These are phyloP conservation scores for Stramenopiles sp. DNA, from an alignment of 352 stramenopile species.

Conservation along the genomic window DNA sequence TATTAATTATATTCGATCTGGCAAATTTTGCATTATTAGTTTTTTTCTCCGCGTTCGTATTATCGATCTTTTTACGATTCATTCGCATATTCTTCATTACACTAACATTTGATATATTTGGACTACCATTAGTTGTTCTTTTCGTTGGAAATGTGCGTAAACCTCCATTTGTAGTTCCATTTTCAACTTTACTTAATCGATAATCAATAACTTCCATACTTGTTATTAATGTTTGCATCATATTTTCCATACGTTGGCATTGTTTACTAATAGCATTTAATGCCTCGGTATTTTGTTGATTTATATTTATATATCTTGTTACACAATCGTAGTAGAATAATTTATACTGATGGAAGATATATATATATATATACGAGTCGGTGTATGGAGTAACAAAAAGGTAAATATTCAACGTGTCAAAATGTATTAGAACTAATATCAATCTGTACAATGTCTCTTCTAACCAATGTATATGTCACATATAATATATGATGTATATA, in stretches of 20 bases:
- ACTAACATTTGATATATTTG: background rate
- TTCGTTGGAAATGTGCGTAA: background rate
- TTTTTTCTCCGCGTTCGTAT: background rate
- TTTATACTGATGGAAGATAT: no score
- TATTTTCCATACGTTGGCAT: background rate
- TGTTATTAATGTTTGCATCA: background rate
- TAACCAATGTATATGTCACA: no score
- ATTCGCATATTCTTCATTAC: background rate
- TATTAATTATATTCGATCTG: background rate
- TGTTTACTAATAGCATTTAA: background rate
- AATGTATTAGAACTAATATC: no score
- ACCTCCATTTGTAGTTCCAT: background rate
- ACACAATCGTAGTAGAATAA: no score
- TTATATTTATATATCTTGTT: no score
- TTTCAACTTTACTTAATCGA: background rate
- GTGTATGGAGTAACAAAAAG: no score
- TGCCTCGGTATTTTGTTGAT: no score
- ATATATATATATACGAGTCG: no score
- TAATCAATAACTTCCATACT: background rate
- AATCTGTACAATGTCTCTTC: no score
- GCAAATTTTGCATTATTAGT: background rate
- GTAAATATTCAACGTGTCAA: no score
- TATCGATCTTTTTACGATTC: no score
- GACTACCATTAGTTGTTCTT: background rate
- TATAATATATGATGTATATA: no score